Evolutionary conservation across 345 rosid species (phyloP).

Genomic region (Nephelium lappaceum): DNA sequence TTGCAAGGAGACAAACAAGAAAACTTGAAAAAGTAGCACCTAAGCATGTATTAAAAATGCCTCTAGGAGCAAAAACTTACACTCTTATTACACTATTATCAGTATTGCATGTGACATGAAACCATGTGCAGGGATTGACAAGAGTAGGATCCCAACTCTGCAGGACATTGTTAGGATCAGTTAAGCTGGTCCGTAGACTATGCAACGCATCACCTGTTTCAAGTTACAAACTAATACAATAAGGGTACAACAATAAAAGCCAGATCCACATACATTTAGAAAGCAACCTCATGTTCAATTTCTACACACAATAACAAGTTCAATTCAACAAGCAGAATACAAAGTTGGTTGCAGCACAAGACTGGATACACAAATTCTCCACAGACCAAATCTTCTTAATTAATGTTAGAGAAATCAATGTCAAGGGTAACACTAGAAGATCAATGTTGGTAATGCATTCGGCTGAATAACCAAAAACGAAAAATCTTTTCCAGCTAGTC

Average conservation of each 20-base stretch:
- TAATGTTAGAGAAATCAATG: neutral
- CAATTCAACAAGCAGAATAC: constrained; percentile 12
- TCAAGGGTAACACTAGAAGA: neutral
- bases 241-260: neutral
- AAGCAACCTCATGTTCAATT: neutral
- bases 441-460: neutral
- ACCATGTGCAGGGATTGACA: constrained; percentile 98
- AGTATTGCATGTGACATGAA: constrained; percentile 93
- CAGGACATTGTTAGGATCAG: constrained; percentile 89
- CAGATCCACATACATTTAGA: constrained; percentile 9
- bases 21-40: neutral
- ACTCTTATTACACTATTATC: constrained; percentile 96
- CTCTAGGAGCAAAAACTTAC: constrained; percentile 43
- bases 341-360: constrained; percentile 11
- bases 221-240: constrained; percentile 21
- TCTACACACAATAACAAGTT: neutral
- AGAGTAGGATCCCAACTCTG: constrained; percentile 99
- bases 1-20: constrained; percentile 8
- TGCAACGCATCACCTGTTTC: constrained; percentile 94
- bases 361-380: no score
- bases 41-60: constrained; percentile 6
- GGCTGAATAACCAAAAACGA: neutral
- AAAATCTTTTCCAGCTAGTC: neutral
- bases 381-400: constrained; percentile 8
- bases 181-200: constrained; percentile 65